Base-by-base conservation (phyloP, 352 stramenopile species). In the Pythium brachiatum region DNA sequence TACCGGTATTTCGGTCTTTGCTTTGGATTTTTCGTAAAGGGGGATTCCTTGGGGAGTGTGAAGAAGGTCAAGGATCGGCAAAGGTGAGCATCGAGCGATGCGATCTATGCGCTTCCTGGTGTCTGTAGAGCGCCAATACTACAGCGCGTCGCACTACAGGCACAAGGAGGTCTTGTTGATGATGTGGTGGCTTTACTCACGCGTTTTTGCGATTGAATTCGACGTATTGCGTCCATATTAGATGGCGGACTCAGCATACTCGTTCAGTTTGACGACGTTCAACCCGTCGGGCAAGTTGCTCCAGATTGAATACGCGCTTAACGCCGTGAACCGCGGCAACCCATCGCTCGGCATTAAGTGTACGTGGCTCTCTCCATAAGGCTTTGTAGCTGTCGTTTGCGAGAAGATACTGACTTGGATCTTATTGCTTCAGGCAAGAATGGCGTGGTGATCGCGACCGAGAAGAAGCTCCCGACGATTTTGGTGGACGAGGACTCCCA, bases 251-350 rank as follows among this genome's bases (percentile, higher is more conserved):
- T 98, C 95, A 57, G 93, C 94, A 54, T 99, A 99, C 75, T 99
- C 93, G 66, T 99, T 99, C 84, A 99, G 95, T 75, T 84, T 99
- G 56, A 99, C 98, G 68, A 99, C 97, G 60, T 99, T 99, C 83
- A 99, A 96, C 74, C 89, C 96, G 62, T 99, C 95, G 34, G 98
- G 98, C 50, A 99, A 99, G 83, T 86, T 99, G 50, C 86, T 99
- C 50, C 97, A 99, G 85, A 99, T 99, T 69, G 97, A 99, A 79
- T 99, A 99, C 69, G 98, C 98, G 27, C 84, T 99, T 2, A 99
- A 98, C 64, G 97, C 97, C 8, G 97, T 99, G n/a, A 90, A 89
- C 58, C 94, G 98, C 68, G 98, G 98, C 26, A 97, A 98, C 63
- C 98, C 96, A 23, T 98, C 96, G 43, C 76, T 99, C 20, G 98